Evolutionary conservation across 2,329 filamentous ascomycete genomes (phyloP), one percentile per base, ranked within the genome.

Genomic region (Phialophora expanda): DNA sequence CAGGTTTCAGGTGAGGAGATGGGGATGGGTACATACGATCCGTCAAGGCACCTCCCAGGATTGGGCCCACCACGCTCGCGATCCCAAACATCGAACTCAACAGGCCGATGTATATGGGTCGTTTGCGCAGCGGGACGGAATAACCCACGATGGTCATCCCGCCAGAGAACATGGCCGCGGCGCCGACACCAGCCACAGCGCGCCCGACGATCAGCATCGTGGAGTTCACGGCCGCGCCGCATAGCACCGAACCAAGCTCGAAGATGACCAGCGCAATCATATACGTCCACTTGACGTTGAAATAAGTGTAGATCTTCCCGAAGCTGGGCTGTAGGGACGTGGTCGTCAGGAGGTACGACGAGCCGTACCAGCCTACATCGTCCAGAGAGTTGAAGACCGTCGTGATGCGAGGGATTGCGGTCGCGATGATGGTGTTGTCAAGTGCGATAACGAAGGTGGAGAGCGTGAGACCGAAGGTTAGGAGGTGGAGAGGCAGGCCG

Each of bases 1-100:
- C 30, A 17, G 34, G 34, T 14, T 41, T 14, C 11, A 76, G 83
- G 75, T 69, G 83, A 77, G 83, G 75, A 69, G 83, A 14, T 72
- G 75, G 48, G 9, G 2, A 68, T 69, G 51, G 74, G 11, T 71
- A 74, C 11, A 80, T 64, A 69, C 75, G 61, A 70, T 79, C 78
- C 5, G 78, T 82, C 61, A 81, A 81, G 6, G 74, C 79, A n/a
- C 80, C 81, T 28, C 81, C 80, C 48, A 82, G 71, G 48, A 80
- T 72, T 3, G 79, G 79, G 3, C 70, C 70, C 30, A 77, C 73
- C 50, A 81, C 75, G 5, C 76, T 76, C 0, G 84, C 84, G 57
- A 88, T 80, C 17, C 85, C 86, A 75, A 83, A 87, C 78, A 86
- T 85, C 57, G 79, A 83, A 11, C 83, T 83, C 48, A 87, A 79